Evolutionary conservation across 805 yeast species (phyloP), one percentile per base, ranked within the genome.

Genomic region (Barnettozyma siamensis): DNA sequence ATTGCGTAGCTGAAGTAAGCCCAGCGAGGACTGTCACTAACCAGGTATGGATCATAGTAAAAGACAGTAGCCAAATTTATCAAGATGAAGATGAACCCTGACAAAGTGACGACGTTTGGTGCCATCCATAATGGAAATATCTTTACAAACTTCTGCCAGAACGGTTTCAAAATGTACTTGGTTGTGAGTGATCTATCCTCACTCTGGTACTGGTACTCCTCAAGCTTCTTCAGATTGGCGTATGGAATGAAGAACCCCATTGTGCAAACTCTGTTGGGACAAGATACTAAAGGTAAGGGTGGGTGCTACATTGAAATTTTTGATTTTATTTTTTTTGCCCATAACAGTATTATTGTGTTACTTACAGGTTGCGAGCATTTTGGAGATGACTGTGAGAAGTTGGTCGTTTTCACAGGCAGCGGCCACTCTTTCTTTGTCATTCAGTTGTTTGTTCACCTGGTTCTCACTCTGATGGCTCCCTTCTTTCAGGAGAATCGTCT

Each of bases 351-450:
- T n/a, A n/a, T n/a, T n/a, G n/a, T n/a, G n/a, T 23, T 36, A 73
- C 41, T 64, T 65, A 56, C 99, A 93, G 4, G 93, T 83, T 29
- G 84, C 73, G 43, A 93, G 71, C 99, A 93, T 93, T 48, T 83
- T 88, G 50, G 88, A 83, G 30, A 93, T 84, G n/a, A 93, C 99
- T 24, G 80, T 74, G 31, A 89, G 66, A 33, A 93, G 68, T 66
- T 93, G 99, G 43, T 85, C 95, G 55, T 93, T 93, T 57, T 93
- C 99, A 62, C 98, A 89, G 0, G 99, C 99, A 21, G 99, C 99
- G 26, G 96, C 94, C 0, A 93, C 97, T 47, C 99, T 70, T 64
- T 93, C 99, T 65, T 93, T 93, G 59, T 93, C 99, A 57, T 93
- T 93, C 45, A 93, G 72, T 65, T 93, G 99, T 59, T 91, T 91